Evolutionary conservation across 2,329 filamentous ascomycete genomes (phyloP).

Genomic region (Verticillium longisporum): DNA sequence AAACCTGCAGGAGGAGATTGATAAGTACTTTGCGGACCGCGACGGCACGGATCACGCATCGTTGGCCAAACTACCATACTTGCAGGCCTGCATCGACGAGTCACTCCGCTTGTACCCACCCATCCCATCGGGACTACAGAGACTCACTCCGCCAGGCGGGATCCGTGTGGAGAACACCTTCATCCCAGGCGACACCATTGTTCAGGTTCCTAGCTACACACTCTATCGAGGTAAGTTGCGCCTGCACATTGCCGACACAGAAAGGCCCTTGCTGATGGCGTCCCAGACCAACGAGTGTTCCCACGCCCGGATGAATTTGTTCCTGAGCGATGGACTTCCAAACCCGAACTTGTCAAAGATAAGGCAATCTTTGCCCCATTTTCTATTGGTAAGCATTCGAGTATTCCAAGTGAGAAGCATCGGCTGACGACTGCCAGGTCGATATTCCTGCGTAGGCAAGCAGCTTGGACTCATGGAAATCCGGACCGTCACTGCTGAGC

Average conservation of each 20-base stretch:
- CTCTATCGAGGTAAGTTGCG: background rate
- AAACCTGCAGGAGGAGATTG: constrained; percentile 1
- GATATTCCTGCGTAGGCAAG: constrained; percentile 27
- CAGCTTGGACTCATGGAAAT: constrained; percentile 26
- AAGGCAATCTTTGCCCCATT: constrained; percentile 18
- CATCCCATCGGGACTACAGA: constrained; percentile 23
- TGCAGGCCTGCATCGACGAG: constrained; percentile 32
- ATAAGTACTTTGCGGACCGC: constrained; percentile 10
- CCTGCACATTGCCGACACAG: no score
- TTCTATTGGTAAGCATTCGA: constrained; percentile 13
- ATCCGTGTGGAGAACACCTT: constrained; percentile 21
- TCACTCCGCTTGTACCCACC: constrained; percentile 28
- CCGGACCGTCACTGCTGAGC: constrained; percentile 8
- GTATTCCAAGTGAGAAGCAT: no score
- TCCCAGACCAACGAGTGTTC: constrained; percentile 12
- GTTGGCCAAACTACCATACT: constrained; percentile 16
- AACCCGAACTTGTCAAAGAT: constrained; percentile 13
- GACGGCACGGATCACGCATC: constrained; percentile 8
- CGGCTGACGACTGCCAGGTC: constrained; percentile 13
- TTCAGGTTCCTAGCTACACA: constrained; percentile 19
- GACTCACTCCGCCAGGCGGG: constrained; percentile 30
- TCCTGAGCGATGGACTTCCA: constrained; percentile 14
- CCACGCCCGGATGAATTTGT: constrained; percentile 14
- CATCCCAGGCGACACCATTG: constrained; percentile 26
- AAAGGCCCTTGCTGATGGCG: no score